Conservation (phyloP, 2,329 filamentous ascomycete species). For the Biscogniauxia mediterranea region DNA sequence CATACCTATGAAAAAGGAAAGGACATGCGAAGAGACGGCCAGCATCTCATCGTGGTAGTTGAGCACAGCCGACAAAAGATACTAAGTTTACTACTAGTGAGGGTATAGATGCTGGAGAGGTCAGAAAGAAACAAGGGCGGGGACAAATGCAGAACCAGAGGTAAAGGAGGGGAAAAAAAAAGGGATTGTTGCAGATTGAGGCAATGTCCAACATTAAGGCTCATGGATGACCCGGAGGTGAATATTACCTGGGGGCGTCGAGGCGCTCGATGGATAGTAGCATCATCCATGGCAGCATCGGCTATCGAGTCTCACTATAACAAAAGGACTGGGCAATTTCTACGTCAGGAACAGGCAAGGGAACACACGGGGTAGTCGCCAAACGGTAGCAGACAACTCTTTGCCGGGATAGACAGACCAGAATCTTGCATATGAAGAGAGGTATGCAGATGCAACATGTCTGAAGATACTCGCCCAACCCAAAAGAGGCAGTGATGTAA, state of each 20-base stretch:
- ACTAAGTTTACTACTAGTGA: constrained; percentile 25
- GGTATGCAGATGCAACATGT: constrained; percentile 5
- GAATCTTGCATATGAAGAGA: constrained; percentile 9
- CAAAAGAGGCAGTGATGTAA: constrained; percentile 7
- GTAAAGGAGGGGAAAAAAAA: constrained; percentile 14
- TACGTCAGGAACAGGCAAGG: constrained; percentile 4
- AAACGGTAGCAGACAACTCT: constrained; percentile 4
- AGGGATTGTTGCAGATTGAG: constrained; percentile 25
- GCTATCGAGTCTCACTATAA: constrained; percentile 19
- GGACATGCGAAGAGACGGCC: constrained; percentile 29
- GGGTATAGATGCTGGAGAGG: constrained; percentile 25
- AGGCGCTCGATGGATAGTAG: constrained; percentile 7
- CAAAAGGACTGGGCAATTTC: constrained; percentile 15
- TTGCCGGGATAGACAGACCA: neutral
- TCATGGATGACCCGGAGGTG: constrained; percentile 18
- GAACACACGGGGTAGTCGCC: constrained; percentile 5
- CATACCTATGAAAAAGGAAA: constrained; percentile 34
- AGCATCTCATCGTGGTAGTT: constrained; percentile 34
- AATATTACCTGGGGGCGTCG: constrained; percentile 10
- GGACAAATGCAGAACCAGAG: constrained; percentile 21
- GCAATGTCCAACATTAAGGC: constrained; percentile 22
- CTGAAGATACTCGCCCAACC: constrained; percentile 4
- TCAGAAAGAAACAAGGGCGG: constrained; percentile 18
- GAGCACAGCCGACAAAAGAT: constrained; percentile 28
- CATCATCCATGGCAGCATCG: constrained; percentile 16